Conservation (phyloP, 345 rosid species). For the Boechera divaricarpa region DNA sequence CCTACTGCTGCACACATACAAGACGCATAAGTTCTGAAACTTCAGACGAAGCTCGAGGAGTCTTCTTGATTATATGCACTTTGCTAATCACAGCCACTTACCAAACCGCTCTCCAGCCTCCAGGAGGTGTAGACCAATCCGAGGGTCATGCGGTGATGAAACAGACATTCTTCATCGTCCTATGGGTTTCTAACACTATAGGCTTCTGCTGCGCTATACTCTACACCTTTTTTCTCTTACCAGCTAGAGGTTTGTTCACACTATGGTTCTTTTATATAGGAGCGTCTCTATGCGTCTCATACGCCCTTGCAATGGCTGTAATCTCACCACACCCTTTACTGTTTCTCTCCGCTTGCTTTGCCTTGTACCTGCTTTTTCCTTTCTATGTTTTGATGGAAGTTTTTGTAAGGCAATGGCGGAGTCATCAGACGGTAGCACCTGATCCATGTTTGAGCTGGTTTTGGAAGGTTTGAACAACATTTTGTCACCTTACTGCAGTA, state of each 20-base stretch:
- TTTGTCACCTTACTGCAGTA: background rate
- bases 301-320: conserved; percentile 19
- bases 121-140: conserved; percentile 33
- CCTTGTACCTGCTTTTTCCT: background rate
- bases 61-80: conserved; percentile 32
- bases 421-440: background rate
- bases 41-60: conserved; percentile 29
- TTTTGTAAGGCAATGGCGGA: background rate
- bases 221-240: conserved; percentile 38
- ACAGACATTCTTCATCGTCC: conserved; percentile 23
- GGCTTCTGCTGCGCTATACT: conserved; percentile 32
- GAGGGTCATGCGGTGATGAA: conserved; percentile 24
- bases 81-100: conserved; percentile 37
- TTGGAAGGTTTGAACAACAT: conserved; percentile 16
- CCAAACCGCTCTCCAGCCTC: conserved; percentile 37
- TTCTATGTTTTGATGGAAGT: background rate
- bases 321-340: conserved; percentile 14
- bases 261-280: conserved; percentile 15
- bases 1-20: background rate
- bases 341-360: background rate
- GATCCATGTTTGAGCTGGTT: conserved; percentile 6
- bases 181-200: conserved; percentile 24
- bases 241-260: conserved; percentile 14
- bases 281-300: conserved; percentile 8
- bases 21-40: conserved; percentile 17